Evolutionary conservation across 192 early-diverging fungal genomes (phyloP).

Genomic region (Podila minutissima): DNA sequence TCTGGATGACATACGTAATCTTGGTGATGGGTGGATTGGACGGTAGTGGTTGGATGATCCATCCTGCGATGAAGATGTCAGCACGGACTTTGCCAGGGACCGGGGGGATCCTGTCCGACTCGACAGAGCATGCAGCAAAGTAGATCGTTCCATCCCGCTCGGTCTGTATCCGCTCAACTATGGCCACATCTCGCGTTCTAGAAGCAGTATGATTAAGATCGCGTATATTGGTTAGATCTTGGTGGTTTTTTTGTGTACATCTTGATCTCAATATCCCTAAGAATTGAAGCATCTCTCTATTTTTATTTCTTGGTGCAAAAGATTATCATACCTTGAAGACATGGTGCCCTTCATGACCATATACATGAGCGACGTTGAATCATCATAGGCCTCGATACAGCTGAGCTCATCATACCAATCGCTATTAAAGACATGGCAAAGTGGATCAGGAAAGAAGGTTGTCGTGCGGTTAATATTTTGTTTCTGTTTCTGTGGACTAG

Average conservation of each 20-base stretch:
- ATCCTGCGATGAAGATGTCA: conserved; percentile 60
- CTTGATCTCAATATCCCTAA: too few species aligned
- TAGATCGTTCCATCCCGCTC: conserved; percentile 57
- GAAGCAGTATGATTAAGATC: not conserved
- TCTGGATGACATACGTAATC: conserved; percentile 66
- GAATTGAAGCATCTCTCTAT: not conserved
- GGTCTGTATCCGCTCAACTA: conserved; percentile 58
- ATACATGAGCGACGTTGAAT: conserved; percentile 44
- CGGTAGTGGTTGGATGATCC: conserved; percentile 64
- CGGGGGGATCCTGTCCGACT: conserved; percentile 57
- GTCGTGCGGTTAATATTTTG: not conserved
- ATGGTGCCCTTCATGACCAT: conserved; percentile 50
- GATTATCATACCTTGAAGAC: conserved; percentile 50
- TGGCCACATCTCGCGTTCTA: conserved; percentile 44
- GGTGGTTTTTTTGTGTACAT: too few species aligned
- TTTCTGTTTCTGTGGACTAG: not conserved
- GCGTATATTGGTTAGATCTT: too few species aligned
- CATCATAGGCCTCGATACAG: conserved; percentile 43
- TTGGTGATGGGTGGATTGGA: conserved; percentile 58
- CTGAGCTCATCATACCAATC: conserved; percentile 51
- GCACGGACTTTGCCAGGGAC: conserved; percentile 55
- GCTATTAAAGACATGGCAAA: conserved; percentile 15
- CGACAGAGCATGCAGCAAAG: conserved; percentile 59
- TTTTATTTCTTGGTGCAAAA: conserved; percentile 46
- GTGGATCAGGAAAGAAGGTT: conserved; percentile 2